Percentiles rank a stretch among this genome's conserved stretches.
These are phyloP conservation scores for Hansfordia pulvinata DNA, from an alignment of 2,329 filamentous ascomycete species.

Conservation along the genomic window DNA sequence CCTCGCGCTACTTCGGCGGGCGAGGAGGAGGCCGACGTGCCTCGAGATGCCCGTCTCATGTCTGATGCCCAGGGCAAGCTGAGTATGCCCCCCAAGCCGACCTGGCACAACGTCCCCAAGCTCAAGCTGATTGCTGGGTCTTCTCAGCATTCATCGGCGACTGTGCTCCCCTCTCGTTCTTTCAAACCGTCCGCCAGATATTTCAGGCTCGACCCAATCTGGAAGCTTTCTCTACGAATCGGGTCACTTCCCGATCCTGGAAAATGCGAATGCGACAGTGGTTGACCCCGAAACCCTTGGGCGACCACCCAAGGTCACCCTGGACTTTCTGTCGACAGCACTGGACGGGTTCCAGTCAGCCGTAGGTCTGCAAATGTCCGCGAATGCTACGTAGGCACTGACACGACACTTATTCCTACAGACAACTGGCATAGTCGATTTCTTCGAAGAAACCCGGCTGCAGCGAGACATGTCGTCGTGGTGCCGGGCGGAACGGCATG, in stretches of 20 bases:
- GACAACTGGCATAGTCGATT: constrained; percentile 31
- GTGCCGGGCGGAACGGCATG: no score
- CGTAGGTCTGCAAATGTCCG: no score
- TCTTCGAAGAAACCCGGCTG: constrained; percentile 29
- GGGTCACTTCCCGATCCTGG: constrained; percentile 34
- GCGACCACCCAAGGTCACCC: no score
- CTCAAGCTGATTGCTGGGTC: background rate
- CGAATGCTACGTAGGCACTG: no score
- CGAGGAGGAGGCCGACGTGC: constrained; percentile 41
- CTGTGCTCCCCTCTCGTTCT: constrained; percentile 40
- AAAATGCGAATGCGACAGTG: constrained; percentile 24
- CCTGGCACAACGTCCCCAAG: background rate
- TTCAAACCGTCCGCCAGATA: constrained; percentile 38
- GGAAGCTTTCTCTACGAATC: constrained; percentile 35
- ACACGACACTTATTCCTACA: constrained; percentile 3
- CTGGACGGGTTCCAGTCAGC: no score
- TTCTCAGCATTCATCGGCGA: constrained; percentile 35
- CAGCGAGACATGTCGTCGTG: constrained; percentile 26
- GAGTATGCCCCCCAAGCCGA: constrained; percentile 11
- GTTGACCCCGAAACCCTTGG: constrained; percentile 7
- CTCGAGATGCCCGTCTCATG: constrained; percentile 35
- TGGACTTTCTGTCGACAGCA: no score
- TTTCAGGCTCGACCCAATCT: constrained; percentile 33
- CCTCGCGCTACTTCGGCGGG: constrained; percentile 13
- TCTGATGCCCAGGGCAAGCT: constrained; percentile 38